Conservation (phyloP, 768 basidiomycete genomes). For the Dendrothele bispora region DNA sequence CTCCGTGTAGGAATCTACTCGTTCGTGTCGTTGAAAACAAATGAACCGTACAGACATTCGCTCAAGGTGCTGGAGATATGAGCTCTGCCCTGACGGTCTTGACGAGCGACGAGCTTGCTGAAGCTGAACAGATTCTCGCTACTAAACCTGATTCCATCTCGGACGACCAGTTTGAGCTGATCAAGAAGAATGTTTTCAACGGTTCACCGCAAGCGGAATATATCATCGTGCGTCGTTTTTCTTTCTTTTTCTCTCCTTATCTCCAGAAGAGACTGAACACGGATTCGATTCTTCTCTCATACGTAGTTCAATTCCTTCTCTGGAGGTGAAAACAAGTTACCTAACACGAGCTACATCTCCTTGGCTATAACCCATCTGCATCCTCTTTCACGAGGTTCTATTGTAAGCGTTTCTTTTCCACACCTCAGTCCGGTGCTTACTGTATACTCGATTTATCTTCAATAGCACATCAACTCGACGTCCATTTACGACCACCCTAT, state of each 20-base stretch:
- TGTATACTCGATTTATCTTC: neutral
- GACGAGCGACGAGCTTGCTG: constrained; percentile 18
- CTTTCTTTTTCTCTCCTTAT: neutral
- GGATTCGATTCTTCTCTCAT: too few relatives aligned
- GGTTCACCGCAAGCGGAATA: constrained; percentile 30
- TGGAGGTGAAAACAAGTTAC: constrained; percentile 21
- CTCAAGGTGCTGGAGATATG: constrained; percentile 27
- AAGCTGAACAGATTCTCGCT: constrained; percentile 20
- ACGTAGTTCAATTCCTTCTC: constrained; percentile 33
- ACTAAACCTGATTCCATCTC: constrained; percentile 27
- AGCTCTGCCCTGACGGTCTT: constrained; percentile 25
- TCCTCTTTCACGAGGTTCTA: constrained; percentile 46
- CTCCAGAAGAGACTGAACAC: neutral
- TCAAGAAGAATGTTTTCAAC: constrained; percentile 24
- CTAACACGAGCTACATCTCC: constrained; percentile 34
- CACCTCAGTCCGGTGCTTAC: neutral
- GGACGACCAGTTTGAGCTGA: constrained; percentile 24
- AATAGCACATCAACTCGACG: constrained; percentile 22
- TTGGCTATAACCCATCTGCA: constrained; percentile 37
- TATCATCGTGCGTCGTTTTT: constrained; percentile 21
- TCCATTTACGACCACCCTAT: constrained; percentile 27
- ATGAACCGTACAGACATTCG: constrained; percentile 30
- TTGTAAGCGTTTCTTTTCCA: constrained; percentile 24
- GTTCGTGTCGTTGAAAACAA: too few relatives aligned
- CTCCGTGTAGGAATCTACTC: neutral